Percentiles rank a stretch among this genome's conserved stretches.
These are phyloP conservation scores for Pseudocercospora cruenta DNA, from an alignment of 2,329 filamentous ascomycete species.

Conservation along the genomic window DNA sequence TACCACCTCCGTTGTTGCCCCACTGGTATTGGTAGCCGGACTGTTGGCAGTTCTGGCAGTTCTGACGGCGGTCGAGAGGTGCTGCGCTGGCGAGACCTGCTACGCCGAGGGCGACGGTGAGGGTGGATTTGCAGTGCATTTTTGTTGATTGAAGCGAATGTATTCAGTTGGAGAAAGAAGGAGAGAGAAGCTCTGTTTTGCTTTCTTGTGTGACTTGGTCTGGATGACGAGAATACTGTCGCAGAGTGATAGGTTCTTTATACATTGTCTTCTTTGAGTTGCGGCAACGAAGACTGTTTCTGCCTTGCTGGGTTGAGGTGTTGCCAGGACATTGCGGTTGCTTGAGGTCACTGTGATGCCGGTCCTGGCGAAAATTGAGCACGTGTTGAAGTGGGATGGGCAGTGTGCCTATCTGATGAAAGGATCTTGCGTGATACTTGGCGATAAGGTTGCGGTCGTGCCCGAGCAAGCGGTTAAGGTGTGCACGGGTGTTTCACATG, in stretches of 20 bases:
- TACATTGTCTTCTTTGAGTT: not conserved
- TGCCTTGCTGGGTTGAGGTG: not conserved
- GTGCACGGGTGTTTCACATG: not conserved
- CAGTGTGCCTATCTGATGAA: not conserved
- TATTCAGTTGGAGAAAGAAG: not conserved
- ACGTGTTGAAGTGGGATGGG: not conserved
- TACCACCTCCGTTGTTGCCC: not conserved
- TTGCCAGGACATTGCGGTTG: not conserved
- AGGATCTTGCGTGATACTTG: not conserved
- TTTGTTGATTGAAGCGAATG: not conserved
- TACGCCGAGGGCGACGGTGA: not conserved
- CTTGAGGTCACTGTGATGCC: not conserved
- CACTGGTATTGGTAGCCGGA: not conserved
- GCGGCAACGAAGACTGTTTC: not conserved
- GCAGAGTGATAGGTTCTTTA: not conserved
- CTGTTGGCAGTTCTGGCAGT: not conserved
- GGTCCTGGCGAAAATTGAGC: not conserved
- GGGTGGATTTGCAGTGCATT: slow-evolving; percentile 16
- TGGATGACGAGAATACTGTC: not conserved
- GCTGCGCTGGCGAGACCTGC: slow-evolving; percentile 2
- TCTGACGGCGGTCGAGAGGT: not conserved
- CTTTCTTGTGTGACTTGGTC: no score
- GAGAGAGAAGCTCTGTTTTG: no score
- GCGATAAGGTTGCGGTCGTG: not conserved
- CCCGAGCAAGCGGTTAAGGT: not conserved